phyloP scores from a whole-genome alignment of 257 asterid genomes.

The Ajuga chamaepitys region DNA sequence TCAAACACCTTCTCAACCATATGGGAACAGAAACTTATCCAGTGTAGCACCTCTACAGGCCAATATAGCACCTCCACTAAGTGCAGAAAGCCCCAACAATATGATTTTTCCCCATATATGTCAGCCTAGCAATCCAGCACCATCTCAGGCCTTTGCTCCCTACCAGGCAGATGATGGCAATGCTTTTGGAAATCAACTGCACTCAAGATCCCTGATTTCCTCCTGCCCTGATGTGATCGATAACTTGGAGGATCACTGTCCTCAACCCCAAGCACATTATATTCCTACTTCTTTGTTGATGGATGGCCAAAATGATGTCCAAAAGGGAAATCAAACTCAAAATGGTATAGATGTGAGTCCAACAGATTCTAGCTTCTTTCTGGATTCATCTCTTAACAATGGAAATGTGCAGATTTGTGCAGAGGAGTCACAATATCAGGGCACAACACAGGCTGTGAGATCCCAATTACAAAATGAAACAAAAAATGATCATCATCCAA shows the following conservation, averaged over 20 bases:
- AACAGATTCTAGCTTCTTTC: slow-evolving; percentile 16
- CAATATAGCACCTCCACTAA: slow-evolving; percentile 13
- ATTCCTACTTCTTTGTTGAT: slow-evolving; percentile 1
- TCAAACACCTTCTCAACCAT: slow-evolving; percentile 28
- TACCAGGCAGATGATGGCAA: slow-evolving; percentile 19
- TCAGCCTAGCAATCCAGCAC: slow-evolving; percentile 18
- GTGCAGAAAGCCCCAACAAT: slow-evolving; percentile 16
- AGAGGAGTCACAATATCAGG: slow-evolving; percentile 17
- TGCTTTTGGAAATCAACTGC: slow-evolving; percentile 19
- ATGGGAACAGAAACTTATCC: slow-evolving; percentile 16
- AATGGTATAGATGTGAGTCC: slow-evolving; percentile 10
- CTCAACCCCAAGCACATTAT: slow-evolving; percentile 17
- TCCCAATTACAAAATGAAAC: slow-evolving; percentile 3
- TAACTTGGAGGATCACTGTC: slow-evolving; percentile 18
- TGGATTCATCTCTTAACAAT: slow-evolving; percentile 22
- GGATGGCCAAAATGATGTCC: slow-evolving; percentile 19
- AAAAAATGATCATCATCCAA: slow-evolving; percentile 8
- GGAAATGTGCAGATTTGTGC: slow-evolving; percentile 20
- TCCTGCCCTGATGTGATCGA: slow-evolving; percentile 15
- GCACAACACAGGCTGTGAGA: slow-evolving; percentile 13
- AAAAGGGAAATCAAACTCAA: slow-evolving; percentile 24
- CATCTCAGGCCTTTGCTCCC: slow-evolving; percentile 24
- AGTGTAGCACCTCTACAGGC: slow-evolving; percentile 17
- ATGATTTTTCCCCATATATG: slow-evolving; percentile 4
- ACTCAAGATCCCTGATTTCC: slow-evolving; percentile 17